Percentiles rank a stretch among this genome's conserved stretches.
Conservation (phyloP, 768 basidiomycete genomes). For the Cyclocybe aegerita region DNA sequence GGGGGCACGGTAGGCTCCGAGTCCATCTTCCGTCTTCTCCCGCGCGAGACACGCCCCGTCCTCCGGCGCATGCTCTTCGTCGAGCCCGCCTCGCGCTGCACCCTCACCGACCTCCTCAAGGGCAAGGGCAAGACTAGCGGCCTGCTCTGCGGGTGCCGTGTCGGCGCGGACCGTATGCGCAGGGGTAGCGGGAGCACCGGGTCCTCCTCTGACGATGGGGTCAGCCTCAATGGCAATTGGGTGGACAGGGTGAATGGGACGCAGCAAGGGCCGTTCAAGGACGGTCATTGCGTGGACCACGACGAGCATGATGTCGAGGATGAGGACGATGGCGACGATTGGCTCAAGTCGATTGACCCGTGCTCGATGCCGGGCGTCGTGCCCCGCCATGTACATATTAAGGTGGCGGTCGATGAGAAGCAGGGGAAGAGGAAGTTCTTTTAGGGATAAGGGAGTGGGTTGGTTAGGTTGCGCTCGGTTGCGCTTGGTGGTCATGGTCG, state of each 20-base stretch:
- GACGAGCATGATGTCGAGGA: constrained; percentile 63
- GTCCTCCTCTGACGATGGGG: constrained; percentile 9
- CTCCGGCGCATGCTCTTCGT: constrained; percentile 93
- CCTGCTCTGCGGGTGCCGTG: constrained; percentile 78
- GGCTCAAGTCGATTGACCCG: constrained; percentile 73
- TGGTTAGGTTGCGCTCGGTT: not conserved
- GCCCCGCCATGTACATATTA: constrained; percentile 69
- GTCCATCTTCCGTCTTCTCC: constrained; percentile 94
- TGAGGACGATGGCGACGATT: constrained; percentile 83
- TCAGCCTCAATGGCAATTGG: too few species aligned
- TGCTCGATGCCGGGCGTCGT: constrained; percentile 54
- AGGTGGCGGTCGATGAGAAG: constrained; percentile 73
- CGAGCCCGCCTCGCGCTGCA: constrained; percentile 87
- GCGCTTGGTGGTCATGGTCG: not conserved
- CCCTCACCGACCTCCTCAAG: constrained; percentile 86
- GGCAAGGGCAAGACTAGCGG: constrained; percentile 75
- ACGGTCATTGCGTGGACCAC: constrained; percentile 60
- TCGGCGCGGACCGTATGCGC: constrained; percentile 31
- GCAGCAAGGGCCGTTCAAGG: constrained; percentile 19
- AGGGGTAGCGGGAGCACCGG: constrained; percentile 5
- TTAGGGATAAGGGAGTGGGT: constrained; percentile 25
- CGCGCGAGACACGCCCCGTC: constrained; percentile 87
- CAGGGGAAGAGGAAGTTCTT: constrained; percentile 72
- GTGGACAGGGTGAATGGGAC: constrained; percentile 31
- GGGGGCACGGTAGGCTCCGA: constrained; percentile 56